Evolutionary conservation across 805 yeast species (phyloP).

Genomic region (Komagataella phaffii): DNA sequence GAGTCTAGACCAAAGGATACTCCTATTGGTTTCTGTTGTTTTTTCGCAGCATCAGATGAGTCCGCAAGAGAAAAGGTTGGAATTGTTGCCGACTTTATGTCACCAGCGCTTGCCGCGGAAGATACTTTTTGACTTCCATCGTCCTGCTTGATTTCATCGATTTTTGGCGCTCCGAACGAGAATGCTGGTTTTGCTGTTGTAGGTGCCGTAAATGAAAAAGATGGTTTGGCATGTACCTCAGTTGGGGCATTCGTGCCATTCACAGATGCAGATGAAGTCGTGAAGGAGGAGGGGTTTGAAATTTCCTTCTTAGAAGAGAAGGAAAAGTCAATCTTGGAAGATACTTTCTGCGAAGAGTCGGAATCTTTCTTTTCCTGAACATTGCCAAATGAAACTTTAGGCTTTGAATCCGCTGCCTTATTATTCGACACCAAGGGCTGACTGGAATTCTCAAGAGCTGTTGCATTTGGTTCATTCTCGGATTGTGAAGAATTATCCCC

Average conservation of each 20-base stretch:
- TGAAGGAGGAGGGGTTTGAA: neutral
- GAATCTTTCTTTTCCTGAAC: neutral
- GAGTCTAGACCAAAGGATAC: neutral
- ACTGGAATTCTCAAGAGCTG: constrained; percentile 3
- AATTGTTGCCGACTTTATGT: neutral
- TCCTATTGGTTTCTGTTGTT: constrained; percentile 2
- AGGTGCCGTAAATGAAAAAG: constrained; percentile 6
- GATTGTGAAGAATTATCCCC: constrained; percentile 2
- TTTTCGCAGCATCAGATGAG: constrained; percentile 1
- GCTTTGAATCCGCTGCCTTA: neutral
- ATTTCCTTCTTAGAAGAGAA: neutral
- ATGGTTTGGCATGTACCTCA: constrained; percentile 4
- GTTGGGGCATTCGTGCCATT: neutral
- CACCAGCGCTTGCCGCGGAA: neutral
- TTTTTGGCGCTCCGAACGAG: neutral
- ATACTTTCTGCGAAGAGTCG: neutral
- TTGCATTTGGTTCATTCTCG: constrained; percentile 1
- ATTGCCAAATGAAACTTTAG: constrained; percentile 2
- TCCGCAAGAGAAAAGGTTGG: constrained; percentile 1
- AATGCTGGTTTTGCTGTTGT: neutral
- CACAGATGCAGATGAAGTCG: neutral
- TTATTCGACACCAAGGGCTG: neutral
- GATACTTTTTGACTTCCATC: neutral
- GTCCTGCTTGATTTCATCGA: neutral
- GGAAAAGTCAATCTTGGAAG: neutral